These are phyloP conservation scores for Aspergillus japonicus DNA, from an alignment of 2,329 filamentous ascomycete genomes.

Conservation along the genomic window DNA sequence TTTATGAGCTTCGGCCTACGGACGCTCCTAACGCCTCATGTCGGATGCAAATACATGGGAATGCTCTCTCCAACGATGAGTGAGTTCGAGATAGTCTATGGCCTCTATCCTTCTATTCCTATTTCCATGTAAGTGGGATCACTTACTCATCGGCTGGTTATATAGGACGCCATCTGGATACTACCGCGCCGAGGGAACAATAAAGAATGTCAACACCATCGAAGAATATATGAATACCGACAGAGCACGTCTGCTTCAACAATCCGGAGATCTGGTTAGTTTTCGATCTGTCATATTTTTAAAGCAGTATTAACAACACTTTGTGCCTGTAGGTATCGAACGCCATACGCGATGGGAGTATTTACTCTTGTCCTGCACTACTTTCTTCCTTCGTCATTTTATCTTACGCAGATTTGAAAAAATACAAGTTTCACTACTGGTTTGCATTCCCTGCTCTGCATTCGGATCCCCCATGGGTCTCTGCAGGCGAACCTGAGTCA, in stretches of 20 bases:
- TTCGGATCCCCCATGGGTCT: conserved; percentile 79
- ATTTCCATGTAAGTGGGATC: not conserved
- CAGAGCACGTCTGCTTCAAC: conserved; percentile 73
- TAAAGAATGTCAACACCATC: conserved; percentile 94
- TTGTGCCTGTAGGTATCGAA: conserved; percentile 78
- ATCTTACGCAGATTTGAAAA: conserved; percentile 94
- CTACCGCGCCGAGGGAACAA: conserved; percentile 85
- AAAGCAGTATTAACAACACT: conserved; percentile 14
- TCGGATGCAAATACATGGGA: conserved; percentile 86
- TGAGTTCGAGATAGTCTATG: conserved; percentile 49
- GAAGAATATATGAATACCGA: conserved; percentile 88
- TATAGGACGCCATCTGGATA: conserved; percentile 65
- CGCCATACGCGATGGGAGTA: conserved; percentile 92
- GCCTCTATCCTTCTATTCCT: too few relatives aligned
- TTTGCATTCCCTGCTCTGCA: conserved; percentile 94
- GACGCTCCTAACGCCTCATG: conserved; percentile 74
- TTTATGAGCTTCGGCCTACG: conserved; percentile 78
- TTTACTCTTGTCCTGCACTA: conserved; percentile 90
- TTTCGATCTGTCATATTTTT: not conserved
- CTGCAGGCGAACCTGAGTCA: conserved; percentile 39
- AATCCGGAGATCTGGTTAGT: conserved; percentile 72
- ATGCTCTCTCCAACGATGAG: conserved; percentile 79
- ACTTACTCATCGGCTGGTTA: conserved; percentile 3
- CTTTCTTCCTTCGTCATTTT: conserved; percentile 85
- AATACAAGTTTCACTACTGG: conserved; percentile 97